These are phyloP conservation scores for Kalaharituber pfeilii DNA, from an alignment of 2,329 filamentous ascomycete genomes.

Conservation along the genomic window DNA sequence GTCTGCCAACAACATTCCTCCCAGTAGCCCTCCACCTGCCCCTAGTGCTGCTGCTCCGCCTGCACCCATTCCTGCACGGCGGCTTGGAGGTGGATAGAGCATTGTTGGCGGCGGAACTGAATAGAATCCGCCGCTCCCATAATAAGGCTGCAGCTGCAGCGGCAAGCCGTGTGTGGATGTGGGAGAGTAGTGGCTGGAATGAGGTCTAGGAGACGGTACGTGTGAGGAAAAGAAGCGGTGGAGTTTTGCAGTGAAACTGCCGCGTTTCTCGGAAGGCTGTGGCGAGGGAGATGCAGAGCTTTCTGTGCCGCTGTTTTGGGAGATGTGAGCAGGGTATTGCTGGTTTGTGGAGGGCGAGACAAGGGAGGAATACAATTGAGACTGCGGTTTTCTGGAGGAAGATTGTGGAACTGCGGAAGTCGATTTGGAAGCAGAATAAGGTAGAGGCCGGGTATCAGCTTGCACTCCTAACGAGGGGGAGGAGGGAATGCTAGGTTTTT, in stretches of 20 bases:
- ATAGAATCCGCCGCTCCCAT: conserved; percentile 2
- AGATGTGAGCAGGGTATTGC: background rate
- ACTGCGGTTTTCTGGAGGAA: background rate
- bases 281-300: background rate
- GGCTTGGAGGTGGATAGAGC: background rate
- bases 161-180: background rate
- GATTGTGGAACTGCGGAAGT: background rate
- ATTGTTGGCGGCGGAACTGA: conserved; percentile 7
- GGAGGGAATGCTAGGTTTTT: conserved; percentile 13
- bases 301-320: background rate
- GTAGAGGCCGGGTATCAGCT: conserved; percentile 2
- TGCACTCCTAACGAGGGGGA: too few species aligned
- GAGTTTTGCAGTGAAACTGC: background rate
- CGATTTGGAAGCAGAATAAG: background rate
- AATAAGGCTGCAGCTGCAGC: conserved; percentile 2
- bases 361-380: background rate
- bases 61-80: conserved; percentile 5
- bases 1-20: conserved; percentile 13
- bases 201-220: background rate
- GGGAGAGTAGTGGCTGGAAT: conserved; percentile 3
- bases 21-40: conserved; percentile 14
- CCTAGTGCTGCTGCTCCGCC: conserved; percentile 13
- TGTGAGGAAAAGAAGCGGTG: conserved; percentile 1
- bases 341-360: background rate
- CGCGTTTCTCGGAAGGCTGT: too few species aligned